phyloP scores from a whole-genome alignment of 2,329 filamentous ascomycete species.

The Phoma sp. region DNA sequence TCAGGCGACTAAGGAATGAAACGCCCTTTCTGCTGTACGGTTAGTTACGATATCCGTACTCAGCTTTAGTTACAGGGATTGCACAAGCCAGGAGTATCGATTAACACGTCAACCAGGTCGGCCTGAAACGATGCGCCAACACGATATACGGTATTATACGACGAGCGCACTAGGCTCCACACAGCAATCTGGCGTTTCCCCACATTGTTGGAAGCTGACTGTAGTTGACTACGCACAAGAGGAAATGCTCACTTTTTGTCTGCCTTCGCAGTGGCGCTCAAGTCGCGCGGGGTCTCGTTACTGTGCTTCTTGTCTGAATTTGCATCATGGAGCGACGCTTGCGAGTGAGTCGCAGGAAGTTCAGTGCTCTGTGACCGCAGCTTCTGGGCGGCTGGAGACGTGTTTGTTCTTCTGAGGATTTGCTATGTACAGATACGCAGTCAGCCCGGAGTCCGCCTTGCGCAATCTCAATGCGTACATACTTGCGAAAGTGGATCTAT shows the following conservation, averaged over 20 bases:
- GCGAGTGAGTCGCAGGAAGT: constrained; percentile 34
- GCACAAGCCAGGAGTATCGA: neutral
- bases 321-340: constrained; percentile 57
- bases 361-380: constrained; percentile 58
- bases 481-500: constrained; percentile 75
- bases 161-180: constrained; percentile 1
- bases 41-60: constrained; percentile 17
- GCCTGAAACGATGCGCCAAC: constrained; percentile 5
- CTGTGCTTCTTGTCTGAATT: constrained; percentile 49
- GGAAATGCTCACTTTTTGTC: constrained; percentile 47
- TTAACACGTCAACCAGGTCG: neutral
- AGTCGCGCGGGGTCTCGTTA: constrained; percentile 34
- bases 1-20: constrained; percentile 89
- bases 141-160: constrained; percentile 19
- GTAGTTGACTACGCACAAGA: neutral
- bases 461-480: constrained; percentile 39
- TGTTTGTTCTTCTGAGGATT: constrained; percentile 70
- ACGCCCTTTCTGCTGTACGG: constrained; percentile 72
- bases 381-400: constrained; percentile 64
- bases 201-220: neutral
- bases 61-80: neutral
- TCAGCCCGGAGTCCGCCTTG: constrained; percentile 21
- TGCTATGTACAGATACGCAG: constrained; percentile 48
- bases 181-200: neutral
- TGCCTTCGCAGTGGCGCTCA: constrained; percentile 27